These are phyloP conservation scores for Lactarius quietus DNA, from an alignment of 768 basidiomycete species.

Conservation along the genomic window DNA sequence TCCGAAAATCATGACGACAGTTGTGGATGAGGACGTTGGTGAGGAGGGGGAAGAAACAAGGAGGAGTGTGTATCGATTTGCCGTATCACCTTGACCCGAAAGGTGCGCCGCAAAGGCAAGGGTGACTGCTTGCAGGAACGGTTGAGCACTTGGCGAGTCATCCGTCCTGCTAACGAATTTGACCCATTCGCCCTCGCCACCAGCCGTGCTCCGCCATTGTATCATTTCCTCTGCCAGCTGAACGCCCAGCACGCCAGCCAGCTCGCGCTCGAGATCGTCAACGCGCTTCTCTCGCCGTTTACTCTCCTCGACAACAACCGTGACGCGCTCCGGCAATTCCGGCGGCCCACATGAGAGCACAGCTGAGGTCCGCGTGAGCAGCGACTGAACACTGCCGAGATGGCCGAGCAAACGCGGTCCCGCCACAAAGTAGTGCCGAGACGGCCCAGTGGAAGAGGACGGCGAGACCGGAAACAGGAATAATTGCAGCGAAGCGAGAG, in stretches of 20 bases:
- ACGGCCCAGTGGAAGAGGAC: conserved; percentile 57
- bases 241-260: conserved; percentile 48
- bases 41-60: conserved; percentile 61
- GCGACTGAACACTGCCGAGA: conserved; percentile 53
- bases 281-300: conserved; percentile 64
- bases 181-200: conserved; percentile 36
- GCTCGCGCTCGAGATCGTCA: conserved; percentile 63
- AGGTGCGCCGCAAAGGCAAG: conserved; percentile 39
- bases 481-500: conserved; percentile 66
- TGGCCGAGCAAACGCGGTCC: conserved; percentile 71
- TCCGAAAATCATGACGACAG: conserved; percentile 57
- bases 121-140: conserved; percentile 56
- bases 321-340: conserved; percentile 65
- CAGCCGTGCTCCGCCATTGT: conserved; percentile 27
- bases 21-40: conserved; percentile 47
- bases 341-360: conserved; percentile 65
- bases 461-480: conserved; percentile 65
- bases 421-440: conserved; percentile 77
- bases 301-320: conserved; percentile 62
- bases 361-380: conserved; percentile 53
- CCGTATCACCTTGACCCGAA: conserved; percentile 28
- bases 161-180: conserved; percentile 58
- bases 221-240: conserved; percentile 39
- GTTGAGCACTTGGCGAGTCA: conserved; percentile 55
- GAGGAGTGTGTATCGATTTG: conserved; percentile 42